phyloP scores from a whole-genome alignment of 78 protist species.

The Guillardia theta region DNA sequence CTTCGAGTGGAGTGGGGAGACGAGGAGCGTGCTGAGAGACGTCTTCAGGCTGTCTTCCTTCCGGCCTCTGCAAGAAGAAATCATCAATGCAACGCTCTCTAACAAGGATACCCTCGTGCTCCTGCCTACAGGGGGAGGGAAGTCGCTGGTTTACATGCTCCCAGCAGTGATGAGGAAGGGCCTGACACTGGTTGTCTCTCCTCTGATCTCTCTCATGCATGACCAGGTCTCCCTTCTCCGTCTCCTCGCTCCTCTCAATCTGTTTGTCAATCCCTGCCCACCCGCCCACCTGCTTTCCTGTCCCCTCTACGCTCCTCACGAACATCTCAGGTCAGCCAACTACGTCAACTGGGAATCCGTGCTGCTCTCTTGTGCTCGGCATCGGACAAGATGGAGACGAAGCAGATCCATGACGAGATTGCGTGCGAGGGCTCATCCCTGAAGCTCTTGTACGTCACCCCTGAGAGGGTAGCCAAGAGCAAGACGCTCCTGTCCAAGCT shows the following conservation, averaged over 20 bases:
- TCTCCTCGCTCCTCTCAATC: not conserved
- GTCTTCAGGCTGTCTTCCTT: not conserved
- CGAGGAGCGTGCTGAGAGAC: not conserved
- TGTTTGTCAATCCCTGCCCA: not conserved
- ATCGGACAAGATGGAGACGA: not conserved
- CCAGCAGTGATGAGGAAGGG: not conserved
- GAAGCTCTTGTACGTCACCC: not conserved
- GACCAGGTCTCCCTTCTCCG: slow-evolving; percentile 82
- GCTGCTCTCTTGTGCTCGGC: not conserved
- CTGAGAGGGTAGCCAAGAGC: not conserved
- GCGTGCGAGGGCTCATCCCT: not conserved
- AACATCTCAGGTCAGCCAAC: not conserved
- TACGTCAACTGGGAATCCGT: not conserved
- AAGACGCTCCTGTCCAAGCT: not conserved
- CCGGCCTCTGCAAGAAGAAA: slow-evolving; percentile 18
- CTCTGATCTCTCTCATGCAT: slow-evolving; percentile 94
- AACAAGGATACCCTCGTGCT: slow-evolving; percentile 71
- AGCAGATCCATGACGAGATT: not conserved
- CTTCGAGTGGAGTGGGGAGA: no score
- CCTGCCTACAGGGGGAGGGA: slow-evolving; percentile 26
- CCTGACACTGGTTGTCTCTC: slow-evolving; percentile 72
- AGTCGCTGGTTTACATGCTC: not conserved
- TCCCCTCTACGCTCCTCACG: not conserved
- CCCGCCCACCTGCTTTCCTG: not conserved
- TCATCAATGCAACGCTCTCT: not conserved